Percentiles rank a stretch among this genome's conserved stretches.
phyloP scores from a whole-genome alignment of 1,284 basidiomycete genomes.

The Ganoderma lingzhi region DNA sequence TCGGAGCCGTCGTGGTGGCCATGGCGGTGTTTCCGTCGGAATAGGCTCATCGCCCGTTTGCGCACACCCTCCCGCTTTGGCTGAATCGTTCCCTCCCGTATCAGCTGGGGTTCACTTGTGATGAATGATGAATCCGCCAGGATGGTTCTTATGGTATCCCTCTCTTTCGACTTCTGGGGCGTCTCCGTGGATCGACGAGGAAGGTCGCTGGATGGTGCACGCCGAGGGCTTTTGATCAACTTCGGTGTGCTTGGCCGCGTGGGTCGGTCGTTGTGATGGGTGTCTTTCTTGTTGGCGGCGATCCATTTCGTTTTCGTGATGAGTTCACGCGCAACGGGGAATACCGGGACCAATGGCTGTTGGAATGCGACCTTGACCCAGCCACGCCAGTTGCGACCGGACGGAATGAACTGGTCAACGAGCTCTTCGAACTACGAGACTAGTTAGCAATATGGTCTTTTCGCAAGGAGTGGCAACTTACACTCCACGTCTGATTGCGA shows the following conservation, averaged over 20 bases:
- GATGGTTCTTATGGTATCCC: slow-evolving; percentile 6
- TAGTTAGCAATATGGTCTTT: slow-evolving; percentile 10
- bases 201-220: not conserved
- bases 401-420: slow-evolving; percentile 82
- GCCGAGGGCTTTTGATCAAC: slow-evolving; percentile 24
- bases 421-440: slow-evolving; percentile 77
- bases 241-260: slow-evolving; percentile 31
- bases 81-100: slow-evolving; percentile 25
- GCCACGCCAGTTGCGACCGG: slow-evolving; percentile 77
- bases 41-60: slow-evolving; percentile 50
- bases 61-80: slow-evolving; percentile 25
- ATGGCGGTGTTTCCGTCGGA: slow-evolving; percentile 41
- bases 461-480: slow-evolving; percentile 47
- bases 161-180: slow-evolving; percentile 20
- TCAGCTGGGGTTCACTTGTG: slow-evolving; percentile 33
- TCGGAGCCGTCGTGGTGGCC: slow-evolving; percentile 20
- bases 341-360: slow-evolving; percentile 74
- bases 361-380: slow-evolving; percentile 87
- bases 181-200: slow-evolving; percentile 4
- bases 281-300: slow-evolving; percentile 52
- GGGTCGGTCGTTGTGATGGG: slow-evolving; percentile 29
- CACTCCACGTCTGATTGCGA: slow-evolving; percentile 89
- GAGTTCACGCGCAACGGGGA: slow-evolving; percentile 78
- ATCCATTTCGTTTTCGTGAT: slow-evolving; percentile 80
- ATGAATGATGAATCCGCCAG: slow-evolving; percentile 27